Percentiles rank a stretch among this genome's conserved stretches.
Conservation (phyloP, 2,329 filamentous ascomycete genomes). For the Fusarium nanum region DNA sequence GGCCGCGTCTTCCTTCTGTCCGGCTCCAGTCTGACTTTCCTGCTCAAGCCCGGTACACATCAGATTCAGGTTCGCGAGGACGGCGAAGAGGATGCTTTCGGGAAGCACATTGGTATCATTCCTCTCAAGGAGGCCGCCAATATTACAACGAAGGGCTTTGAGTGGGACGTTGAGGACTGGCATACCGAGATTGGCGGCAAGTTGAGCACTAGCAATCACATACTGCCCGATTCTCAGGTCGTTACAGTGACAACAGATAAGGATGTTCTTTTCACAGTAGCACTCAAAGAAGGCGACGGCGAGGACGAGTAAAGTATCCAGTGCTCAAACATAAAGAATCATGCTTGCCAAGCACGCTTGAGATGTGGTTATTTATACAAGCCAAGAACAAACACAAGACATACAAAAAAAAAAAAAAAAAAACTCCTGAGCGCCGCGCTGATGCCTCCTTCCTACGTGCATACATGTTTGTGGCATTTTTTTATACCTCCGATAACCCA, state of each 20-base stretch:
- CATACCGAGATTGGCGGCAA: constrained; percentile 78
- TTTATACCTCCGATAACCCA: not conserved
- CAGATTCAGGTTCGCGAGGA: constrained; percentile 71
- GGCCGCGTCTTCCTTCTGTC: constrained; percentile 83
- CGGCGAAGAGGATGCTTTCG: constrained; percentile 67
- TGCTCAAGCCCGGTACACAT: constrained; percentile 78
- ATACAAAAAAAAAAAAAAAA: constrained; percentile 28
- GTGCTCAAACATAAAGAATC: not conserved
- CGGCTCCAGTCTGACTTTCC: constrained; percentile 82
- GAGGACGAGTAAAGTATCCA: constrained; percentile 48
- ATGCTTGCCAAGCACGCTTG: constrained; percentile 15
- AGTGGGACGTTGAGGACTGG: constrained; percentile 93
- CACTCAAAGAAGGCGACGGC: constrained; percentile 59
- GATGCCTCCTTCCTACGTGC: constrained; percentile 36
- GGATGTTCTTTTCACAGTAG: constrained; percentile 80
- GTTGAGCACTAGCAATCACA: constrained; percentile 85
- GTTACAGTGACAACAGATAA: constrained; percentile 72
- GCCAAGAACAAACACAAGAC: constrained; percentile 26
- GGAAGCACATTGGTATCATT: constrained; percentile 85
- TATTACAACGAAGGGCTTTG: constrained; percentile 83
- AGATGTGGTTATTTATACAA: constrained; percentile 26
- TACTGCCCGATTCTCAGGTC: constrained; percentile 67
- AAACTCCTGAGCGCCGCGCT: constrained; percentile 48
- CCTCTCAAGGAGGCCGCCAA: constrained; percentile 81
- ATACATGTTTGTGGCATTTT: constrained; percentile 28